These are phyloP conservation scores for Ceratocystis smalleyi DNA, from an alignment of 2,329 filamentous ascomycete species.

Conservation along the genomic window DNA sequence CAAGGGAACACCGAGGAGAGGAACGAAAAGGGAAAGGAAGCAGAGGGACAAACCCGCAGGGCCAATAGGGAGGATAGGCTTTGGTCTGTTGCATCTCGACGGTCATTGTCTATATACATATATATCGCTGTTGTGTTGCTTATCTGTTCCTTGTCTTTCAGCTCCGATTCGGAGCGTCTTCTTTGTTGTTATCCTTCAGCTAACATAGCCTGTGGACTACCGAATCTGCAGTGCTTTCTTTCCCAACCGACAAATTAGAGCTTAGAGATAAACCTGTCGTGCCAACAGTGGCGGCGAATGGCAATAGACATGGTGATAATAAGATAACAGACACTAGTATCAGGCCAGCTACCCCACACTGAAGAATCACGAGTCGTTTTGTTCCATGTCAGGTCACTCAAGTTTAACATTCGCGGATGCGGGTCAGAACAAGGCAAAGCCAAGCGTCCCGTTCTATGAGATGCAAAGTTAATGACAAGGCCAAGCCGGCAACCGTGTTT, in stretches of 20 bases:
- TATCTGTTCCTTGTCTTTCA: no score
- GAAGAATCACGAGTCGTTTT: background rate
- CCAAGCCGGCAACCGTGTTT: no score
- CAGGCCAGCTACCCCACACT: background rate
- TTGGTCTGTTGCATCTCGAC: no score
- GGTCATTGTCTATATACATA: no score
- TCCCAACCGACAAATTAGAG: background rate
- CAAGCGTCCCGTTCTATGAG: no score
- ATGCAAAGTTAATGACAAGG: no score
- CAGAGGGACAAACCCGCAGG: no score
- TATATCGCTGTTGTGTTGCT: no score
- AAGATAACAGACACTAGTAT: background rate
- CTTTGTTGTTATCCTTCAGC: background rate
- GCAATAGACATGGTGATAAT: background rate
- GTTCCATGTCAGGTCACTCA: background rate
- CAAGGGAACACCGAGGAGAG: no score
- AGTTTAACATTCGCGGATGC: background rate
- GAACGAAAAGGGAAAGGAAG: no score
- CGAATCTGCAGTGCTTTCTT: background rate
- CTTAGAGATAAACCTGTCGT: background rate
- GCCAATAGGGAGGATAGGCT: no score
- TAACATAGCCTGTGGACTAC: background rate
- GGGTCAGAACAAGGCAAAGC: background rate
- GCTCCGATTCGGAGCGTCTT: background rate
- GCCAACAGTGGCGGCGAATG: background rate